Conservation (phyloP, 1,139 yeast genomes). For the Hansenula anomala region DNA sequence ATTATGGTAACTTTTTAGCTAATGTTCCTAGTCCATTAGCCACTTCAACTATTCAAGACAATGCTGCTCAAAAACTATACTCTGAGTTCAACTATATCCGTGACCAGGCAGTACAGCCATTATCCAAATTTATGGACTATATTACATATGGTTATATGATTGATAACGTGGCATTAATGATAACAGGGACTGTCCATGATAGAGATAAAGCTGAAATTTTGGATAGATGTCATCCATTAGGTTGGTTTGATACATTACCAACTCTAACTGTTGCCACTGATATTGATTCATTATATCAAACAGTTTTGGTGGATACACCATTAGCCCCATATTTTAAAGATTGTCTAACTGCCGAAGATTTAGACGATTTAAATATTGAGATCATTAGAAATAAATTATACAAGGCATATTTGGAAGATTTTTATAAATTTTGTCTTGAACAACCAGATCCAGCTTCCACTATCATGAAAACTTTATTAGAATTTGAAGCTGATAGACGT, state of each 20-base stretch:
- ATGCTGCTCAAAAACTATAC: slow-evolving; percentile 68
- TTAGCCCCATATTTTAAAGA: slow-evolving; percentile 94
- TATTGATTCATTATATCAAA: slow-evolving; percentile 83
- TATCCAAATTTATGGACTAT: slow-evolving; percentile 80
- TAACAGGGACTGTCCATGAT: slow-evolving; percentile 95
- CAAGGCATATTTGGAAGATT: slow-evolving; percentile 90
- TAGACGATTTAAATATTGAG: slow-evolving; percentile 94
- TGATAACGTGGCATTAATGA: slow-evolving; percentile 92
- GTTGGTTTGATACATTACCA: slow-evolving; percentile 98
- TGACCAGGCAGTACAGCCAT: slow-evolving; percentile 76
- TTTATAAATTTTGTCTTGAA: slow-evolving; percentile 55
- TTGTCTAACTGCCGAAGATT: slow-evolving; percentile 87
- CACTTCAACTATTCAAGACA: slow-evolving; percentile 78
- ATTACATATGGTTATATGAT: slow-evolving; percentile 97
- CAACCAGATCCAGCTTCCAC: slow-evolving; percentile 75
- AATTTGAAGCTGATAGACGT: slow-evolving; percentile 93
- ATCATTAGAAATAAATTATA: slow-evolving; percentile 87
- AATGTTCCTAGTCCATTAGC: slow-evolving; percentile 78
- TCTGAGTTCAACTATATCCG: slow-evolving; percentile 83
- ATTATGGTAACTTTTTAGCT: slow-evolving; percentile 86
- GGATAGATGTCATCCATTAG: slow-evolving; percentile 90
- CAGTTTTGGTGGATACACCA: slow-evolving; percentile 96
- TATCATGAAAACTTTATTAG: slow-evolving; percentile 71
- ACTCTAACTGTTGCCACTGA: slow-evolving; percentile 93
- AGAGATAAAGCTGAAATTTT: slow-evolving; percentile 85